phyloP scores from a whole-genome alignment of 2,329 filamentous ascomycete species.

The Pseudodiploospora longispora region DNA sequence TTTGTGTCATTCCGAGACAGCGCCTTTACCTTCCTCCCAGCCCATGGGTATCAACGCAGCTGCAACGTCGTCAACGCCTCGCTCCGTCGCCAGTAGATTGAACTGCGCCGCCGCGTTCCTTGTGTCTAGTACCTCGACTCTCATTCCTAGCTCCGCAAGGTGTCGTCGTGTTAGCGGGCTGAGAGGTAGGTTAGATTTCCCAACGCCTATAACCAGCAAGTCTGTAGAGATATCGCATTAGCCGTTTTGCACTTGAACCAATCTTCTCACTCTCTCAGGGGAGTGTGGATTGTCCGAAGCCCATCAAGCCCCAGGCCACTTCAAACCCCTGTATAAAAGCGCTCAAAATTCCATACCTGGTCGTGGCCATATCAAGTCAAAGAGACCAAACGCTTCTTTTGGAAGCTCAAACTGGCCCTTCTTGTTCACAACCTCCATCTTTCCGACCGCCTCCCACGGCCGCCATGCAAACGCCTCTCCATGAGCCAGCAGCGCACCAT shows the following conservation, averaged over 20 bases:
- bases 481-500: constrained; percentile 69
- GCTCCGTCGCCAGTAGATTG: constrained; percentile 89
- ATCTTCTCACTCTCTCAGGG: neutral
- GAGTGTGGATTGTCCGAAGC: neutral
- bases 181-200: constrained; percentile 65
- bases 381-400: constrained; percentile 61
- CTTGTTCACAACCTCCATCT: constrained; percentile 53
- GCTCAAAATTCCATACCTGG: constrained; percentile 53
- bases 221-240: constrained; percentile 41
- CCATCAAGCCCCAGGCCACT: neutral
- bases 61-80: constrained; percentile 76
- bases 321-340: constrained; percentile 11
- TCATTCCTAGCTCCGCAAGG: constrained; percentile 71
- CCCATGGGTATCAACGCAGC: constrained; percentile 82
- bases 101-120: constrained; percentile 91
- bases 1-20: neutral
- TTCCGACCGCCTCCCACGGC: constrained; percentile 58
- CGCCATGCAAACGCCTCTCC: constrained; percentile 86
- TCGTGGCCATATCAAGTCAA: constrained; percentile 77
- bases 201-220: constrained; percentile 81
- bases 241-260: neutral
- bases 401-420: constrained; percentile 77
- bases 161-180: constrained; percentile 64
- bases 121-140: constrained; percentile 85
- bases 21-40: constrained; percentile 53